Evolutionary conservation across 495 filamentous ascomycete species (phyloP), one percentile per base, ranked within the genome.

Genomic region (Geoglossum glabrum): DNA sequence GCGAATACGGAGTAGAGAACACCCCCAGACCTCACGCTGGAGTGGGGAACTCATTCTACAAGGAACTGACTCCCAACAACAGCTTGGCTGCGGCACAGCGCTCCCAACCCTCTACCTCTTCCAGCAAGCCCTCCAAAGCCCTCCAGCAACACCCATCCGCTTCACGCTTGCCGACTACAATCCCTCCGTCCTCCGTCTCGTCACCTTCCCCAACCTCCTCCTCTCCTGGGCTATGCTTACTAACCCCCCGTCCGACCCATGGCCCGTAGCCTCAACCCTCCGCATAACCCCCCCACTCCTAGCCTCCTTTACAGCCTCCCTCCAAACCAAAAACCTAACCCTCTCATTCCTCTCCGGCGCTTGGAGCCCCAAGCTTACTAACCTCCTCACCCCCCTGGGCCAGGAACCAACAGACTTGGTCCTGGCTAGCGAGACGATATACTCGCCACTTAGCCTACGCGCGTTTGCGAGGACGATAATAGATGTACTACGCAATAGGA

Each of bases 351-450:
- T 95, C 31, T 92, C 87, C 1, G 92, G 92, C 0, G 82, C 79
- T 2, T 98, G 92, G 92, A 79, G 84, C 0, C 61, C 73, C 0
- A 77, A 78, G 17, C 87, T 90, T 61, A 71, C 84, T 26, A 69
- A 75, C 15, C 65, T 87, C 34, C 67, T 83, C 21, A 73, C 67
- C 52, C 59, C 65, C n/a, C n/a, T n/a, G n/a, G n/a, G n/a, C n/a
- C n/a, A n/a, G n/a, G n/a, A n/a, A n/a, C n/a, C n/a, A n/a, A n/a
- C n/a, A n/a, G 63, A 63, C 31, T 68, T 92, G 23, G 70, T 95
- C 13, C 72, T 97, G 28, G 92, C 86, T 0, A 89, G 88, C 21
- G 92, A 98, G 70, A 98, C 92, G 6, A 96, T 98, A 40, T 98
- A 98, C 70, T 90, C 86, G 0, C 88, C 87, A 0, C 72, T 78